Evolutionary conservation across 306 rosid genomes (phyloP).

Genomic region (Castanea mollissima): DNA sequence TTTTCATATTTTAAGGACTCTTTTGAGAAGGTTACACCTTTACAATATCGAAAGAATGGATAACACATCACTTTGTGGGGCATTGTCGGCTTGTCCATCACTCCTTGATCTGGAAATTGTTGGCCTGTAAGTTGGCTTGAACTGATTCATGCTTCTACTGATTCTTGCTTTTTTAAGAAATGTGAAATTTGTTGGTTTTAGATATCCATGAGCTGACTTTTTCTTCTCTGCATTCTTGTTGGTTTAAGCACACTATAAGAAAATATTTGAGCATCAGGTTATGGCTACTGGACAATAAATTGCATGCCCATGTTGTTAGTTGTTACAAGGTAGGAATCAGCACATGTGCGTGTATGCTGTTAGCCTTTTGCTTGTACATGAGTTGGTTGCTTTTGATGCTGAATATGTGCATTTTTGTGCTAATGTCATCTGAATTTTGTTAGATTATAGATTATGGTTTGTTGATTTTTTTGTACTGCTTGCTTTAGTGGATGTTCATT

Average conservation of each 20-base stretch:
- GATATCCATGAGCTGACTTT: not conserved
- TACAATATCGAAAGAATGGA: conserved; percentile 95
- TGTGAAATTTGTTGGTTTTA: not conserved
- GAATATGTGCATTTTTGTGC: not conserved
- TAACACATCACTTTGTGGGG: conserved; percentile 67
- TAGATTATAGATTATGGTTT: not conserved
- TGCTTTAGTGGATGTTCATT: not conserved
- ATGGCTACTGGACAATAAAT: not conserved
- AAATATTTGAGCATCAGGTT: not conserved
- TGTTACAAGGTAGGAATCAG: not conserved
- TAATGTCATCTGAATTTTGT: not conserved
- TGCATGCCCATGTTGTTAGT: not conserved
- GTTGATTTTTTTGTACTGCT: not conserved
- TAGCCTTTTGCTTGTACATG: not conserved
- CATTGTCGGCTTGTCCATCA: conserved; percentile 77
- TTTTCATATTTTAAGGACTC: conserved; percentile 53
- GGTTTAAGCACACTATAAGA: conserved; percentile 1
- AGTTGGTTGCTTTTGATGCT: not conserved
- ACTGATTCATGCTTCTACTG: conserved; percentile 9
- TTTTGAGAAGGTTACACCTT: conserved; percentile 82
- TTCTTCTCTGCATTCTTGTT: not conserved
- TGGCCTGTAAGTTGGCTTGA: conserved; percentile 79
- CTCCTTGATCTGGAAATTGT: conserved; percentile 95
- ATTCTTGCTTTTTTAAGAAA: conserved; percentile 18
- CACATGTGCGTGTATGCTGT: not conserved